Evolutionary conservation across 805 yeast genomes (phyloP), one percentile per base, ranked within the genome.

Genomic region (Zygotorulaspora florentina): DNA sequence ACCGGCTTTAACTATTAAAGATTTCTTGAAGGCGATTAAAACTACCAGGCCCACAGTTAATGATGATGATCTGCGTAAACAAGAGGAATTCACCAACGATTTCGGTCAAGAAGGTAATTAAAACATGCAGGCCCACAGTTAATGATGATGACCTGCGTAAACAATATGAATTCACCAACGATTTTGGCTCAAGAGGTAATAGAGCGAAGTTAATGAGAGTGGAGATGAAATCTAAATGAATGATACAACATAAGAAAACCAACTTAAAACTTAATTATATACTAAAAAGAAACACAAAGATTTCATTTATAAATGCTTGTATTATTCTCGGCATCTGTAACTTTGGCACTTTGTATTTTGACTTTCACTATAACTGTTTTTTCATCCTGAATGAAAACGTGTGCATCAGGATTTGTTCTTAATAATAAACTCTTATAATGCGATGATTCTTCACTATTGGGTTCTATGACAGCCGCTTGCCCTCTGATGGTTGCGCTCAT

Each of bases 151-250:
- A 93, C 64, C 77, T 93, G 48, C 75, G 72, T 48, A 84, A 83
- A 60, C 97, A 91, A 66, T 80, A 80, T 39, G 85, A 87, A 53
- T 93, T 93, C 62, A 93, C 99, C 0, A 77, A 76, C 36, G 99
- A 93, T 68, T 93, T 93, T 64, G 99, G 99, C 33, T 96, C 91
- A 58, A 99, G 93, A 67, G 99, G 99, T 37, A 88, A 87, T 58
- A 87, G 65, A 20, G 25, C 25, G 25, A 20, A 20, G 7, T 20
- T 20, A 20, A 20, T 20, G 25, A 20, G 7, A 7, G 23, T 11
- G 34, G 17, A 38, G 26, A 35, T 51, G 28, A 51, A 38, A 43
- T 37, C 28, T 20, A 16, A 39, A 16, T 39, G 28, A 27, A 28
- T 17, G 11, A 18, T 18, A 34, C 39, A 33, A 34, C 33, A 43